Percentiles rank a stretch among this genome's conserved stretches.
phyloP scores from a whole-genome alignment of 805 yeast genomes.

The Scheffersomyces spartinae region DNA sequence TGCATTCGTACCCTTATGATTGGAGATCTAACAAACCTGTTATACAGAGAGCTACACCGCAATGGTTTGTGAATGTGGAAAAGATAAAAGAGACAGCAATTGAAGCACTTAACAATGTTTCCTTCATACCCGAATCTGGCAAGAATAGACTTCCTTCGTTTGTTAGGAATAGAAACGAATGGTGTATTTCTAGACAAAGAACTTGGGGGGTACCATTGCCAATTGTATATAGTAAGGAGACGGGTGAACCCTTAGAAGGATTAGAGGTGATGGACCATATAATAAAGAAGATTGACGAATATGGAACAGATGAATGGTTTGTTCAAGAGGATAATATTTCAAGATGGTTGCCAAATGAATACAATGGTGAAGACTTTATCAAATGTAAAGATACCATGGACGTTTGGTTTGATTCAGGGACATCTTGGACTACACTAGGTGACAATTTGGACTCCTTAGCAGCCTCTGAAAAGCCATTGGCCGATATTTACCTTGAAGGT shows the following conservation, averaged over 20 bases:
- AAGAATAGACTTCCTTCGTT: slow-evolving; percentile 60
- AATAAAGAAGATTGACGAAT: slow-evolving; percentile 40
- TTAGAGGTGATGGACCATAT: slow-evolving; percentile 45
- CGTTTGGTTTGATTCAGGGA: slow-evolving; percentile 98
- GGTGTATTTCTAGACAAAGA: slow-evolving; percentile 97
- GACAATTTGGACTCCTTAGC: slow-evolving; percentile 28
- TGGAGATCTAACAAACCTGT: slow-evolving; percentile 96
- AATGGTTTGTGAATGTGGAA: slow-evolving; percentile 88
- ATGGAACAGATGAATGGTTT: slow-evolving; percentile 81
- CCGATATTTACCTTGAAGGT: slow-evolving; percentile 90
- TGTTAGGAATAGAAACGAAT: slow-evolving; percentile 69
- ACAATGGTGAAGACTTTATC: slow-evolving; percentile 26
- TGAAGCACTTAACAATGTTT: slow-evolving; percentile 44
- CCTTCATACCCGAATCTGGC: slow-evolving; percentile 68
- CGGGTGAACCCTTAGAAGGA: slow-evolving; percentile 56
- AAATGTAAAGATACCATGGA: slow-evolving; percentile 92
- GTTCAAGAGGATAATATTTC: slow-evolving; percentile 34
- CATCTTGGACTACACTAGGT: slow-evolving; percentile 67
- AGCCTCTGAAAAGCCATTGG: slow-evolving; percentile 15
- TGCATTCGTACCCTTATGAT: slow-evolving; percentile 90
- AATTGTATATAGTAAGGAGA: slow-evolving; percentile 46
- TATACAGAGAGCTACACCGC: slow-evolving; percentile 91
- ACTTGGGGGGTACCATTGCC: slow-evolving; percentile 99
- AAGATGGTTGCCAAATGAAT: slow-evolving; percentile 64
- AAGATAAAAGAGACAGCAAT: slow-evolving; percentile 55